phyloP scores from a whole-genome alignment of 1,284 basidiomycete genomes.

The Heterobasidion irregulare region DNA sequence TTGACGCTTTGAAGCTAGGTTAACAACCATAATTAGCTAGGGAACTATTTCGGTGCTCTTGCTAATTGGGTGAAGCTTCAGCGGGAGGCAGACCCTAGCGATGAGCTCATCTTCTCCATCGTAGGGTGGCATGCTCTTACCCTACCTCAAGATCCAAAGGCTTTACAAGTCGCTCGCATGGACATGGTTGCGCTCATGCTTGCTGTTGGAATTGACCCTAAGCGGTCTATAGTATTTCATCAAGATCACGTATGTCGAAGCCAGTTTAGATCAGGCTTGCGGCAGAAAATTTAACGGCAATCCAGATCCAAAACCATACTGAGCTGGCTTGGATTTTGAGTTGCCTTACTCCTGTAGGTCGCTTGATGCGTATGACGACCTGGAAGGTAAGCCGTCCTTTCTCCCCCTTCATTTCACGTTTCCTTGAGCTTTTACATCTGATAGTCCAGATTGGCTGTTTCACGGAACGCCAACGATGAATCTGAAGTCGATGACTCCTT shows the following conservation, averaged over 20 bases:
- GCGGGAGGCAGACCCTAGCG: slow-evolving; percentile 43
- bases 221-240: slow-evolving; percentile 73
- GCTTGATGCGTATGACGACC: slow-evolving; percentile 85
- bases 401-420: background rate
- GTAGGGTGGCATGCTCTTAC: slow-evolving; percentile 93
- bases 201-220: slow-evolving; percentile 80
- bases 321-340: slow-evolving; percentile 92
- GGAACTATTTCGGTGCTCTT: slow-evolving; percentile 89
- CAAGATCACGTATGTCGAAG: slow-evolving; percentile 71
- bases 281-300: background rate
- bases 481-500: slow-evolving; percentile 76
- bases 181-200: slow-evolving; percentile 83
- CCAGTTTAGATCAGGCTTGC: background rate
- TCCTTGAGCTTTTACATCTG: slow-evolving; percentile 1
- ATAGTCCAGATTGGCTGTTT: slow-evolving; percentile 70
- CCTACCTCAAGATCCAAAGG: slow-evolving; percentile 73
- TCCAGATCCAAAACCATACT: slow-evolving; percentile 76
- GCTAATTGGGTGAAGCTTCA: slow-evolving; percentile 85
- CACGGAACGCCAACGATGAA: slow-evolving; percentile 65
- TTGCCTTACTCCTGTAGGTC: slow-evolving; percentile 79
- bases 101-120: slow-evolving; percentile 76
- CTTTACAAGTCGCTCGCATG: slow-evolving; percentile 53
- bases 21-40: slow-evolving; percentile 48
- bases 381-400: slow-evolving; percentile 68
- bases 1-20: background rate